Evolutionary conservation across 2,329 filamentous ascomycete species (phyloP), one percentile per base, ranked within the genome.

Genomic region (Alternaria brassicae): DNA sequence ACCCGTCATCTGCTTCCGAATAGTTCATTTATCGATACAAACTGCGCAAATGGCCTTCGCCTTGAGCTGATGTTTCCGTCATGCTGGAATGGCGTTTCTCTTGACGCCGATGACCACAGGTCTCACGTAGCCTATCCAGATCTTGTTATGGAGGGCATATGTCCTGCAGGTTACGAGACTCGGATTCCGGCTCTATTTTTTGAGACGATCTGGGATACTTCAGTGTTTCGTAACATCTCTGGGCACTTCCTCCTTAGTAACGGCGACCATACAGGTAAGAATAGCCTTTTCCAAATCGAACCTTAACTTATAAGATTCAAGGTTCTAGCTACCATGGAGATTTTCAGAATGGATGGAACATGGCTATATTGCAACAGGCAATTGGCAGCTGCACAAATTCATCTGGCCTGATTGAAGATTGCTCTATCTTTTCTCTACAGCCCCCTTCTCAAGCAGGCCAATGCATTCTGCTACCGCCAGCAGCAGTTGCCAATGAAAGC

Each of bases 141-240:
- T 67, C 81, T 89, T 10, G 89, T 96, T 69, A 91, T 91, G 80
- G 87, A 87, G 65, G 93, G 93, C 30, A 82, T 81, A 34, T 97
- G 93, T 78, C 92, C 93, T 0, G 74, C 85, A 1, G 88, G 83
- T 19, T 93, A 87, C 72, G 84, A 88, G 10, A 84, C 83, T 17
- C 89, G 91, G 56, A 77, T 95, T 23, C 87, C 90, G 2, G 89
- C 89, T 61, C 83, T 97, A 44, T 89, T 96, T 77, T 97, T 85
- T 75, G 92, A 97, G 81, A 92, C 89, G 30, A 96, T 96, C 76
- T 96, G 88, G 86, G 81, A 89, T 72, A 95, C 92, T 6, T 77
- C 85, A 47, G 82, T 82, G 1, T 96, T 91, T 77, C 80, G 79
- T 25, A 84, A 84, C 56, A 78, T 84, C 21, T 79, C 83, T 7